Conservation (phyloP, 2,329 filamentous ascomycete genomes). For the Penicillium sp. region DNA sequence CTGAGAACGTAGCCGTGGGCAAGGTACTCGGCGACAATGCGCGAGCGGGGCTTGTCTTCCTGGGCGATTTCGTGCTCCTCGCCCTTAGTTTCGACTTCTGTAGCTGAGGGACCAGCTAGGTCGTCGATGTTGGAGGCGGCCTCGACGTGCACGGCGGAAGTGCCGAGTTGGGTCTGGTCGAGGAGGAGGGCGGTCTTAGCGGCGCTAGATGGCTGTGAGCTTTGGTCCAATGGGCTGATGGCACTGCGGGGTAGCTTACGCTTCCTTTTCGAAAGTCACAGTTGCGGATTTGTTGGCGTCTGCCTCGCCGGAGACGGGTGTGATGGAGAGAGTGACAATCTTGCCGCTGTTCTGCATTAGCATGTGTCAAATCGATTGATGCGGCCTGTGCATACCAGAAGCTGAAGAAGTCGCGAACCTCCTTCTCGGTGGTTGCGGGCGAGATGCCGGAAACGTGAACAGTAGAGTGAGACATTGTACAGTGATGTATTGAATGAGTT, state of each 20-base stretch:
- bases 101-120: constrained; percentile 60
- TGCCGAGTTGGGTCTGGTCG: constrained; percentile 91
- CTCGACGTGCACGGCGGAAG: constrained; percentile 73
- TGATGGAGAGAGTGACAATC: constrained; percentile 80
- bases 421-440: constrained; percentile 77
- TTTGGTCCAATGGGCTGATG: constrained; percentile 8
- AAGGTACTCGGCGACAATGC: constrained; percentile 94
- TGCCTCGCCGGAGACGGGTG: constrained; percentile 53
- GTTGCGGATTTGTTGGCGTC: constrained; percentile 76
- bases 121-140: constrained; percentile 69
- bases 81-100: constrained; percentile 56
- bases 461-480: constrained; percentile 62
- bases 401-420: constrained; percentile 96
- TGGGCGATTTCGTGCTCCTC: constrained; percentile 75
- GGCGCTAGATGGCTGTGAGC: constrained; percentile 51
- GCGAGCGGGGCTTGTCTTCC: constrained; percentile 93
- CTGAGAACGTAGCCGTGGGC: constrained; percentile 89
- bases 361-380: neutral
- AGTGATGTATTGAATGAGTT: neutral
- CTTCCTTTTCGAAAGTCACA: constrained; percentile 97
- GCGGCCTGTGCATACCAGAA: constrained; percentile 61
- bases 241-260: constrained; percentile 50
- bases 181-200: constrained; percentile 96
- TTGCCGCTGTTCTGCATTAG: constrained; percentile 68
- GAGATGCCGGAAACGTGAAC: constrained; percentile 92